These are phyloP conservation scores for Stipa capillata DNA, from an alignment of 176 grass and related monocot genomes.

Conservation along the genomic window DNA sequence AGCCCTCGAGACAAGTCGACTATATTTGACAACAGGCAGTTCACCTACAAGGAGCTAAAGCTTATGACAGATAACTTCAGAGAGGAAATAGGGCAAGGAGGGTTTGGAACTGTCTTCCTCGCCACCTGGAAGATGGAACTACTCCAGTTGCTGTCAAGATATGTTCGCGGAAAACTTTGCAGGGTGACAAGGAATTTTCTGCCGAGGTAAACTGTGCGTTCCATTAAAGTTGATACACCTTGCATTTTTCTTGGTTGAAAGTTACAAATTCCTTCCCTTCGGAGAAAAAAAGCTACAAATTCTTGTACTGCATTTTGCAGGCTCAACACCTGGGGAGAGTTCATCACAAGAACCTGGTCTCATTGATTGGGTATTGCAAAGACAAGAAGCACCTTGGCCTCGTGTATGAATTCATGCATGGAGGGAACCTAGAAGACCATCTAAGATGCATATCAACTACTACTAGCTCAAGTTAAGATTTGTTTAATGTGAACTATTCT, in stretches of 20 bases:
- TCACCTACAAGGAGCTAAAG: slow-evolving; percentile 34
- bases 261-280: no score
- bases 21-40: slow-evolving; percentile 10
- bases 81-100: slow-evolving; percentile 30
- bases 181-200: not conserved
- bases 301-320: no score
- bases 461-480: no score
- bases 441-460: not conserved
- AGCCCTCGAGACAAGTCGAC: not conserved
- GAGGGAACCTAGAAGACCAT: slow-evolving; percentile 24
- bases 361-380: slow-evolving; percentile 47
- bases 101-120: slow-evolving; percentile 43
- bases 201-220: not conserved
- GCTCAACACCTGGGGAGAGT: slow-evolving; percentile 20
- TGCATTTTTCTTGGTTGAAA: no score
- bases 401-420: slow-evolving; percentile 40
- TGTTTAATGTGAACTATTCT: no score
- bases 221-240: no score
- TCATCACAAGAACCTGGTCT: slow-evolving; percentile 62
- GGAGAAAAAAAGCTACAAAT: no score
- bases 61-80: slow-evolving; percentile 33
- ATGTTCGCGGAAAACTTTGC: not conserved
- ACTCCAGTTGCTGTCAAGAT: not conserved
- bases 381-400: slow-evolving; percentile 36
- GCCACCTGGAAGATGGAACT: not conserved